Evolutionary conservation across 495 filamentous ascomycete genomes (phyloP).

Genomic region (Aspergillus wentii): DNA sequence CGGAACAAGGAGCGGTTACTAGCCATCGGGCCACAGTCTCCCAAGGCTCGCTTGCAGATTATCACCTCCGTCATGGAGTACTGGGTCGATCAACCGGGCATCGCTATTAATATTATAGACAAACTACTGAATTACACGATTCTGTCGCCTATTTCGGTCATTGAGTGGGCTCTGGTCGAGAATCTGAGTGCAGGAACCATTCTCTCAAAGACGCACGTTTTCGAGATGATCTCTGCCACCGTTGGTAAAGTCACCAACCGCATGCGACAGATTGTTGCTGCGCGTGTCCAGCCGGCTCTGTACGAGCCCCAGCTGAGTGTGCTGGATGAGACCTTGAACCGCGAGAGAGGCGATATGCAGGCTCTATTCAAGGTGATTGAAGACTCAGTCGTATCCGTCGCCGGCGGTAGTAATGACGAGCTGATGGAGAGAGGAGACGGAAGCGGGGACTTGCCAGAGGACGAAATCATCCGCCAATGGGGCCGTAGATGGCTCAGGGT

Average conservation of each 20-base stretch:
- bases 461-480: slow-evolving; percentile 72
- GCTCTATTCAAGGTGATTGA: slow-evolving; percentile 76
- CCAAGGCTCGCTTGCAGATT: slow-evolving; percentile 76
- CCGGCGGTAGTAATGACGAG: slow-evolving; percentile 66
- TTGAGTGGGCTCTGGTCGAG: slow-evolving; percentile 80
- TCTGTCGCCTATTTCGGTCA: slow-evolving; percentile 71
- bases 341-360: slow-evolving; percentile 67
- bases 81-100: slow-evolving; percentile 88
- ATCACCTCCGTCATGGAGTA: slow-evolving; percentile 86
- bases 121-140: slow-evolving; percentile 98
- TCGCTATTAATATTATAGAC: slow-evolving; percentile 90
- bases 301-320: slow-evolving; percentile 56
- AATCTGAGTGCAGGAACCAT: slow-evolving; percentile 59
- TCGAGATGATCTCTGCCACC: slow-evolving; percentile 84
- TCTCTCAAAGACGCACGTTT: slow-evolving; percentile 69
- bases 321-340: slow-evolving; percentile 58
- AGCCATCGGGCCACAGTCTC: slow-evolving; percentile 66
- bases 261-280: slow-evolving; percentile 73
- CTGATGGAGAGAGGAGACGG: slow-evolving; percentile 53
- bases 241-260: slow-evolving; percentile 89
- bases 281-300: slow-evolving; percentile 48
- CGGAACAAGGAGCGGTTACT: slow-evolving; percentile 89
- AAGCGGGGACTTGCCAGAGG: slow-evolving; percentile 36
- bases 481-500: slow-evolving; percentile 81
- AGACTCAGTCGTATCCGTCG: slow-evolving; percentile 70